phyloP scores from a whole-genome alignment of 202 grass and related monocot genomes.

The Musa balbisiana region DNA sequence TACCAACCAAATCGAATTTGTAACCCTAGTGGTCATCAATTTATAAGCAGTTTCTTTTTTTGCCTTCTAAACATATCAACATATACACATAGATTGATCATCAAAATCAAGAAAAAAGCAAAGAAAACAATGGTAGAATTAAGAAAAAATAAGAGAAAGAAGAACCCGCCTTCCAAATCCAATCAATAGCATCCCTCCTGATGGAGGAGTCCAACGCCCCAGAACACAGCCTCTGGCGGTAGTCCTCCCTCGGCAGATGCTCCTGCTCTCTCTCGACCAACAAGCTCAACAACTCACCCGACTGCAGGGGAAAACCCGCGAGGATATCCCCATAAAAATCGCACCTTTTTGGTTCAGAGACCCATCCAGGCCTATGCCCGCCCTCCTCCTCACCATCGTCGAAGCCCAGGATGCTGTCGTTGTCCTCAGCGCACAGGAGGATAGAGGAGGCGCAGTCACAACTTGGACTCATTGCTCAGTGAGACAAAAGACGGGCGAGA shows the following conservation, averaged over 20 bases:
- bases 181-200: conserved; percentile 58
- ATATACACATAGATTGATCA: neutral
- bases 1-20: no score
- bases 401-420: conserved; percentile 56
- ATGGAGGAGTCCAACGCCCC: conserved; percentile 43
- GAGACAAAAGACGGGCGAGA: neutral
- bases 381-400: conserved; percentile 28
- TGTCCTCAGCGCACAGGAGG: conserved; percentile 84
- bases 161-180: conserved; percentile 82
- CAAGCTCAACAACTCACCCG: conserved; percentile 53
- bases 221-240: conserved; percentile 42
- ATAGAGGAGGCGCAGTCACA: conserved; percentile 64
- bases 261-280: conserved; percentile 56
- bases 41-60: no score
- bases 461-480: conserved; percentile 39
- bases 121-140: neutral
- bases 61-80: no score
- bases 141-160: conserved; percentile 18
- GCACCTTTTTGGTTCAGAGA: conserved; percentile 15
- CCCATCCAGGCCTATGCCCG: neutral
- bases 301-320: conserved; percentile 48
- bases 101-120: neutral
- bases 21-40: no score
- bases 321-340: conserved; percentile 24
- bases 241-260: conserved; percentile 65